Base-by-base conservation (phyloP, 495 filamentous ascomycete species). In the Sphaerosporella brunnea region DNA sequence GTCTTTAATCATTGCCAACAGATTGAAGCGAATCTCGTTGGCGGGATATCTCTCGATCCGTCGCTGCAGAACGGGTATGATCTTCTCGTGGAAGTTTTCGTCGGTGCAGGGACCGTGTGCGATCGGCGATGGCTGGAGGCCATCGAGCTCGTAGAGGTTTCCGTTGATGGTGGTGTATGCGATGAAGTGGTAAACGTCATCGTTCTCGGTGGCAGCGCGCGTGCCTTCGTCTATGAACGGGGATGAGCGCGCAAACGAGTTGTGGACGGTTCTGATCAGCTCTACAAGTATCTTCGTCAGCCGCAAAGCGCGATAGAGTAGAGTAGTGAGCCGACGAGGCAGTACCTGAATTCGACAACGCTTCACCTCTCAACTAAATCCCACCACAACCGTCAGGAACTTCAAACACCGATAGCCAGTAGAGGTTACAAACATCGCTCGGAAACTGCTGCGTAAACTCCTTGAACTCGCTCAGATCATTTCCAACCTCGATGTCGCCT, bases 181-280 rank as follows among this genome's bases (percentile, higher is more conserved):
- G 58, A 96, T 83, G 66, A 99, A 99, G 64, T 99, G 92, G 64
- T 90, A 99, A 15, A 88, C 82, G 56, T 99, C 90, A 56, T 84
- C 82, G 45, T 73, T 69, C 4, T 73, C 69, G 9, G 68, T 64
- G 19, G 68, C 72, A 2, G 68, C 62, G 1, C 78, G 75, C 47
- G 73, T 71, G 49, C 80, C 83, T 67, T 95, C 88, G 61, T 95
- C 86, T 10, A 82, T 77, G 60, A 97, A 97, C 9, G 92, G 92
- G 19, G 77, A 84, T 19, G 79, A 78, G 48, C 77, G 72, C 15
- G 90, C 82, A 63, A 99, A 96, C 26, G 79, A 80, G 61, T 99
- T 99, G 67, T 99, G 90, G 42, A 83, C 81, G 53, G 80, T 79
- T 37, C 90, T 78, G 61, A 99, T 93, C 16, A 82, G 69, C 59